phyloP scores from a whole-genome alignment of 805 yeast genomes.

The Yamadazyma sp. region DNA sequence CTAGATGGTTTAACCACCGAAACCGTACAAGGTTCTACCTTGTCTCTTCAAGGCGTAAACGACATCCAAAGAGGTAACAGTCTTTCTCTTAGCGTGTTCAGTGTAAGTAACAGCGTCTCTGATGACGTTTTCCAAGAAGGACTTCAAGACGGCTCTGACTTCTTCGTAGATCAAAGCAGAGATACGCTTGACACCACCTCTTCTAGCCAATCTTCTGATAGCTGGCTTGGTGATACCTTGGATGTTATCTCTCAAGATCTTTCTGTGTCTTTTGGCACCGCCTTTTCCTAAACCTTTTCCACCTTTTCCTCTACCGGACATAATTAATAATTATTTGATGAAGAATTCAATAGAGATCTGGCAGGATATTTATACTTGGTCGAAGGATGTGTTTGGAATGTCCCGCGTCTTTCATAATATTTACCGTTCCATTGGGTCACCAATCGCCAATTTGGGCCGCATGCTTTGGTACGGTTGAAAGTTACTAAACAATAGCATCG shows the following conservation, averaged over 20 bases:
- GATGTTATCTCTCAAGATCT: conserved; percentile 97
- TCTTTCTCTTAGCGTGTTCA: conserved; percentile 99
- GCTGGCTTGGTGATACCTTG: conserved; percentile 99
- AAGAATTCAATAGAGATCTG: background rate
- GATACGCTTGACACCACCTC: conserved; percentile 99
- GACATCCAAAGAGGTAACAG: conserved; percentile 96
- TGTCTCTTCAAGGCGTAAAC: conserved; percentile 99
- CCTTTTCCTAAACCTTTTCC: conserved; percentile 99
- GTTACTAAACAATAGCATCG: no score
- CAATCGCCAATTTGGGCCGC: background rate
- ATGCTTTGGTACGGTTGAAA: no score
- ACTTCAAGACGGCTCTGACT: conserved; percentile 93
- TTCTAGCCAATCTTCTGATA: conserved; percentile 98
- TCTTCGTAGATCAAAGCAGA: conserved; percentile 98
- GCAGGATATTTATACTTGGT: conserved; percentile 7
- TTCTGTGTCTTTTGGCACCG: conserved; percentile 99
- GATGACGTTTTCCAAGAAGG: conserved; percentile 93
- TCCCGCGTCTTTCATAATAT: conserved; percentile 1
- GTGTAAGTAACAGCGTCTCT: conserved; percentile 99
- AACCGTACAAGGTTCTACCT: conserved; percentile 99
- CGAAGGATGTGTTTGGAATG: no score
- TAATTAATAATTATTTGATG: conserved; percentile 32
- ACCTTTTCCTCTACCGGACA: conserved; percentile 99
- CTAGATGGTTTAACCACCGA: conserved; percentile 75
- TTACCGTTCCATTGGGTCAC: conserved; percentile 2